Percentiles rank a stretch among this genome's conserved stretches.
Evolutionary conservation across 441 rosid genomes (phyloP).

Genomic region (Breynia disticha): DNA sequence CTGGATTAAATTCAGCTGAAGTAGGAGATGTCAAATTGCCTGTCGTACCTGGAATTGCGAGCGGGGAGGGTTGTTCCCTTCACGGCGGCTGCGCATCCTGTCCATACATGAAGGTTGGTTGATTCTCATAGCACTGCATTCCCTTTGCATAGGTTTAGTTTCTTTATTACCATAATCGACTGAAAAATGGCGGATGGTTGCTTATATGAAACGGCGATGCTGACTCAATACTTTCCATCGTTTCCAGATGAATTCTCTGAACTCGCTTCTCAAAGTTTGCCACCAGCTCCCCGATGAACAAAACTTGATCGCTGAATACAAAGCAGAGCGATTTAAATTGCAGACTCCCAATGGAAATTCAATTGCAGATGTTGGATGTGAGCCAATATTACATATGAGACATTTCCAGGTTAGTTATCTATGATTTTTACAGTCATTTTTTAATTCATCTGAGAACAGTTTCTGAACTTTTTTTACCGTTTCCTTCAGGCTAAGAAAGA

Average conservation of each 20-base stretch:
- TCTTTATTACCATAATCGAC: neutral
- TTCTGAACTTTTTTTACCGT: slow-evolving; percentile 1
- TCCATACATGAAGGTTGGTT: slow-evolving; percentile 89
- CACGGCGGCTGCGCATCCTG: slow-evolving; percentile 98
- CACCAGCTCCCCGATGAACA: slow-evolving; percentile 56
- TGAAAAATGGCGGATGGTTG: too few species aligned
- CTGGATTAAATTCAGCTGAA: slow-evolving; percentile 27
- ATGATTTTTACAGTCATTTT: neutral
- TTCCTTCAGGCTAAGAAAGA: slow-evolving; percentile 46
- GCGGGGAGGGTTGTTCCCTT: slow-evolving; percentile 90
- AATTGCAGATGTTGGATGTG: slow-evolving; percentile 86
- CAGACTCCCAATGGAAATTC: slow-evolving; percentile 70
- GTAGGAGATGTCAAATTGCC: slow-evolving; percentile 45
- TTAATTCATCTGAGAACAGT: neutral
- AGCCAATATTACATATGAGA: slow-evolving; percentile 95
- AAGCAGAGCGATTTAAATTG: slow-evolving; percentile 54
- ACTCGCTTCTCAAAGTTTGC: slow-evolving; percentile 64
- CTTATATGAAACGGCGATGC: neutral
- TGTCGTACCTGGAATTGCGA: slow-evolving; percentile 82
- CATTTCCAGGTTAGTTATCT: slow-evolving; percentile 64
- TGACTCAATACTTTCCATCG: slow-evolving; percentile 15
- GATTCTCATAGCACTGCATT: slow-evolving; percentile 2
- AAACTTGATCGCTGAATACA: slow-evolving; percentile 33
- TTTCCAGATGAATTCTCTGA: slow-evolving; percentile 86
- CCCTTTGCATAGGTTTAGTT: neutral